Evolutionary conservation across 163 green algal genomes (phyloP), one percentile per base, ranked within the genome.

Genomic region (Chloromonas sp.): DNA sequence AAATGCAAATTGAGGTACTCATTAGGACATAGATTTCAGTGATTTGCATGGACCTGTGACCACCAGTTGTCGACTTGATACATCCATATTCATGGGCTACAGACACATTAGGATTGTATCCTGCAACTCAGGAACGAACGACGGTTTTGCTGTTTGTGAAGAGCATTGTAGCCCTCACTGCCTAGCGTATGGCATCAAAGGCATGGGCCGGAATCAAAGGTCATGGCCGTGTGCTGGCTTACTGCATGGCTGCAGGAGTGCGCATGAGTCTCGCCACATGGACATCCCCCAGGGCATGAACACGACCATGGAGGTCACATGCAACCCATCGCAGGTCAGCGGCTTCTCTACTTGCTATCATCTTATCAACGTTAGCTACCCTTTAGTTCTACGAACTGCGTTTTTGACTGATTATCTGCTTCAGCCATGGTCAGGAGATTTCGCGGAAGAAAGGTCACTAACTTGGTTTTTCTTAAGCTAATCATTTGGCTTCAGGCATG

Each of bases 311-410:
- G 81, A 92, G 82, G 77, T 70, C 3, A 82, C 91, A 66, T 98
- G 96, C 92, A 98, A 98, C 90, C 84, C 85, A 2, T 94, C 87
- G 1, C 94, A 96, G 91, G 86, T 95, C 81, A 5, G 87, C 59
- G 59, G 0, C 1, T 82, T 70, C 2, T 14, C 58, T 62, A 61
- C 3, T 15, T 82, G 78, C 58, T 80, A 14, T 80, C 71, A 14
- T 58, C 5, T 36, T 14, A 79, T 58, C 71, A 36, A 58, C 71
- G 11, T 76, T 76, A 8, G 11, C 66, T 76, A n/a, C 8, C 66
- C 66, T 11, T n/a, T 76, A n/a, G 11, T 11, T 76, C 66, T 8
- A 8, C 66, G 5, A 11, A 8, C 66, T 11, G 5, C 66, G 8
- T 76, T 8, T 11, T 76, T 76, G 66, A 76, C 66, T 11, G 36